These are phyloP conservation scores for Lyophyllum shimeji DNA, from an alignment of 768 basidiomycete genomes.

Conservation along the genomic window DNA sequence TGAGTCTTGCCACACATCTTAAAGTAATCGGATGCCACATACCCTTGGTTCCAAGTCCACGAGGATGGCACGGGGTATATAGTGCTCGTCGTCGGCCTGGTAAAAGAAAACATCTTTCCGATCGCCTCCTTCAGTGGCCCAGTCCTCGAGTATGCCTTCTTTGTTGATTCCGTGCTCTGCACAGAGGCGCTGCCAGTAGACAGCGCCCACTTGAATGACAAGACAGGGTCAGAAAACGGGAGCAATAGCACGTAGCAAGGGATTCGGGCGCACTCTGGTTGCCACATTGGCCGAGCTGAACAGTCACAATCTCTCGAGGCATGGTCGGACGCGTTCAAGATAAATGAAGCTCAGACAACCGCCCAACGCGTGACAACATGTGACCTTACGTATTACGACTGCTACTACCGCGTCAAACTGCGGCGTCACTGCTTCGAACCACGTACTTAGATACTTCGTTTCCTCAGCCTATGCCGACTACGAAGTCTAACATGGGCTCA, in stretches of 20 bases:
- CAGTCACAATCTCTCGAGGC: slow-evolving; percentile 84
- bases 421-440: too few relatives aligned
- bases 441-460: too few relatives aligned
- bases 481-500: slow-evolving; percentile 5
- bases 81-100: slow-evolving; percentile 99
- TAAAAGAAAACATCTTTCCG: slow-evolving; percentile 99
- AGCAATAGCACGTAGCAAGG: background rate
- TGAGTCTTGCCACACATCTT: slow-evolving; percentile 11
- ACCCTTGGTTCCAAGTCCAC: slow-evolving; percentile 97
- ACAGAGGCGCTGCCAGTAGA: slow-evolving; percentile 98
- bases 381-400: too few relatives aligned
- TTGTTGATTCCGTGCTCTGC: slow-evolving; percentile 98
- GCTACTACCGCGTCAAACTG: too few relatives aligned
- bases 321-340: slow-evolving; percentile 36
- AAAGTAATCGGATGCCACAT: slow-evolving; percentile 27
- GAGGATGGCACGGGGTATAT: slow-evolving; percentile 94
- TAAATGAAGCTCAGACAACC: too few relatives aligned
- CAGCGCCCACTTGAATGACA: slow-evolving; percentile 76
- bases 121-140: slow-evolving; percentile 94
- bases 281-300: slow-evolving; percentile 89
- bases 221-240: background rate
- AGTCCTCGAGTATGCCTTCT: slow-evolving; percentile 94
- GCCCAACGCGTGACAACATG: too few relatives aligned
- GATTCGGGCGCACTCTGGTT: slow-evolving; percentile 71
- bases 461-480: slow-evolving; percentile 19